These are phyloP conservation scores for Aspergillus sp. DNA, from an alignment of 2,329 filamentous ascomycete species.

Conservation along the genomic window DNA sequence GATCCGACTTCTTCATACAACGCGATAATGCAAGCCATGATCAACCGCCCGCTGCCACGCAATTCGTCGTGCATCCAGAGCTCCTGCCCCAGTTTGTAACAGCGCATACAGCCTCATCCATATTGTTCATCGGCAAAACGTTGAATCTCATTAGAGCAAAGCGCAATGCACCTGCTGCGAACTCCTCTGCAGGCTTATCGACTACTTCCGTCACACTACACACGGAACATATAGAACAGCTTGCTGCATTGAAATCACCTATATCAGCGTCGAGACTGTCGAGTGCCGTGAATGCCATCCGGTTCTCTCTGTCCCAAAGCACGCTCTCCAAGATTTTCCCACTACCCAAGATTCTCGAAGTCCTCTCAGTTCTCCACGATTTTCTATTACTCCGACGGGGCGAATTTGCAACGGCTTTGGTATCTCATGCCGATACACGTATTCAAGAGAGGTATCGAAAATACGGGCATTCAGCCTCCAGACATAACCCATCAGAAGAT, in stretches of 20 bases:
- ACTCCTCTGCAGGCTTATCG: conserved; percentile 31
- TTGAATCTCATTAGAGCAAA: conserved; percentile 75
- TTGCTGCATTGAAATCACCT: conserved; percentile 71
- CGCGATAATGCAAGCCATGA: conserved; percentile 44
- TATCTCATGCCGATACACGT: conserved; percentile 80
- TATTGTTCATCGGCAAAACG: conserved; percentile 88
- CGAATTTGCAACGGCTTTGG: conserved; percentile 86
- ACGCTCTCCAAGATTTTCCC: conserved; percentile 82
- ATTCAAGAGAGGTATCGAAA: conserved; percentile 72
- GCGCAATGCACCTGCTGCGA: conserved; percentile 37
- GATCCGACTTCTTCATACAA: conserved; percentile 83
- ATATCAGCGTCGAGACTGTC: conserved; percentile 72
- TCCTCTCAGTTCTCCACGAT: conserved; percentile 74
- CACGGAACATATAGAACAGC: conserved; percentile 52
- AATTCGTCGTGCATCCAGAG: conserved; percentile 60
- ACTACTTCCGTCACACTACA: conserved; percentile 64
- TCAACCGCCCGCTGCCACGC: conserved; percentile 47
- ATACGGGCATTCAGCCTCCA: conserved; percentile 51
- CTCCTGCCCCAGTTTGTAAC: conserved; percentile 81
- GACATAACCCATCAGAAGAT: conserved; percentile 54
- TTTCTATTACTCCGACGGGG: conserved; percentile 86
- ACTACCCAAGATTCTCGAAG: conserved; percentile 71
- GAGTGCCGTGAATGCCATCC: conserved; percentile 71
- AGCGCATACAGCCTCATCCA: conserved; percentile 71
- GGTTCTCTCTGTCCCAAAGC: conserved; percentile 79